These are phyloP conservation scores for Petasospora rhodanensis DNA, from an alignment of 1,139 yeast species.

Conservation along the genomic window DNA sequence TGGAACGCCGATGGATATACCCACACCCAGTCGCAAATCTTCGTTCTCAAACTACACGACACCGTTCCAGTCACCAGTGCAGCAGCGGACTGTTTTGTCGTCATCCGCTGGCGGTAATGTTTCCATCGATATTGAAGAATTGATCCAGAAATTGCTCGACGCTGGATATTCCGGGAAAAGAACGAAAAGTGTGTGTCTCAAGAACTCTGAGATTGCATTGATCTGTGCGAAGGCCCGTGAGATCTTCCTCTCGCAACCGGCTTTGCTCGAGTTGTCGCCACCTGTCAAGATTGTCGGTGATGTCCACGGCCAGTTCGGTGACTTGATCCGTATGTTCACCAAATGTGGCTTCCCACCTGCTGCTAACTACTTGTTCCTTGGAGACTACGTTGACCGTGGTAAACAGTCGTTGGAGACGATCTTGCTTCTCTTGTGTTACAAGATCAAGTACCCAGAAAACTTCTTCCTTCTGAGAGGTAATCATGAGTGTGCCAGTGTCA, in stretches of 20 bases:
- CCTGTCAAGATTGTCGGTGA: constrained; percentile 98
- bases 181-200: constrained; percentile 82
- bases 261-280: constrained; percentile 81
- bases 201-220: constrained; percentile 79
- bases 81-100: constrained; percentile 8
- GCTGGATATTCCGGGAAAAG: constrained; percentile 95
- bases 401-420: constrained; percentile 93
- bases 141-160: constrained; percentile 83
- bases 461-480: constrained; percentile 89
- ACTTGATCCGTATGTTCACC: constrained; percentile 82
- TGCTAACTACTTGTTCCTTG: constrained; percentile 84
- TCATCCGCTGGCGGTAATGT: constrained; percentile 25
- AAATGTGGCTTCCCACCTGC: constrained; percentile 99
- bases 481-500: constrained; percentile 95
- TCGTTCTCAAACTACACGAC: constrained; percentile 23
- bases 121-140: constrained; percentile 79
- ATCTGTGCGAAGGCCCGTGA: constrained; percentile 87
- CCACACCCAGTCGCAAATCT: constrained; percentile 20
- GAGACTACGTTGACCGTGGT: constrained; percentile 97
- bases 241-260: constrained; percentile 82
- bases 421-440: constrained; percentile 76
- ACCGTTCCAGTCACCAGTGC: constrained; percentile 22
- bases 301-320: constrained; percentile 95
- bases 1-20: constrained; percentile 4
- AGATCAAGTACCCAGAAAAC: constrained; percentile 94